These are phyloP conservation scores for Physaria fendleri DNA, from an alignment of 345 rosid genomes.

Conservation along the genomic window DNA sequence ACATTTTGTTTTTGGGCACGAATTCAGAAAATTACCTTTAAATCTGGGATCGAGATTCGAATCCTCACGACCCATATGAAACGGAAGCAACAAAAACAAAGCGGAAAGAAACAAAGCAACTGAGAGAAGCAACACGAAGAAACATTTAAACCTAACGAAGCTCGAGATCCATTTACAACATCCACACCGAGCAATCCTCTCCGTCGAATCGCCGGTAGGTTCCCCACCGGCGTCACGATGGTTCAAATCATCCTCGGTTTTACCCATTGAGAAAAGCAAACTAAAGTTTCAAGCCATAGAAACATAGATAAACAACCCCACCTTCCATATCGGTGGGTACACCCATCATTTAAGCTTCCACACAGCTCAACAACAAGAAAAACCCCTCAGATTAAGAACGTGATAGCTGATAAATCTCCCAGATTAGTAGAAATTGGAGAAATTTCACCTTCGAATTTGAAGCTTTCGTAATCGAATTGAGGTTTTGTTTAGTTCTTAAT, in stretches of 20 bases:
- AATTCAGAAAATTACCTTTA: slow-evolving; percentile 40
- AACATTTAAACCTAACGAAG: slow-evolving; percentile 47
- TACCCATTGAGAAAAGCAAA: slow-evolving; percentile 50
- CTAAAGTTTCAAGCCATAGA: slow-evolving; percentile 16
- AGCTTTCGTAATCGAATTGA: slow-evolving; percentile 10
- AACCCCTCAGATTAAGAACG: slow-evolving; percentile 10
- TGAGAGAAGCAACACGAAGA: slow-evolving; percentile 48
- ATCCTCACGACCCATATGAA: slow-evolving; percentile 45
- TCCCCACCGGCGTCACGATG: slow-evolving; percentile 23
- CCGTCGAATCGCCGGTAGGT: slow-evolving; percentile 24
- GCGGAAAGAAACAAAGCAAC: slow-evolving; percentile 66
- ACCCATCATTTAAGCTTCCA: slow-evolving; percentile 23
- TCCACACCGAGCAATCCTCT: slow-evolving; percentile 33
- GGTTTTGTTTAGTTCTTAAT: background rate
- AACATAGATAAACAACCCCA: slow-evolving; percentile 2
- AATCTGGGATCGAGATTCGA: slow-evolving; percentile 70
- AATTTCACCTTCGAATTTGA: background rate
- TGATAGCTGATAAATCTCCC: background rate
- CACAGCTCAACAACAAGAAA: slow-evolving; percentile 16
- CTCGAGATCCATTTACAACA: slow-evolving; percentile 33
- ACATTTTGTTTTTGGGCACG: background rate
- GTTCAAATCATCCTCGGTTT: slow-evolving; percentile 53
- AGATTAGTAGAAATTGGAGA: background rate
- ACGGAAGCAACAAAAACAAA: slow-evolving; percentile 77
- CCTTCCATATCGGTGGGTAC: slow-evolving; percentile 25